Evolutionary conservation across 2,329 filamentous ascomycete genomes (phyloP), one percentile per base, ranked within the genome.

Genomic region (Aspergillus sp.): DNA sequence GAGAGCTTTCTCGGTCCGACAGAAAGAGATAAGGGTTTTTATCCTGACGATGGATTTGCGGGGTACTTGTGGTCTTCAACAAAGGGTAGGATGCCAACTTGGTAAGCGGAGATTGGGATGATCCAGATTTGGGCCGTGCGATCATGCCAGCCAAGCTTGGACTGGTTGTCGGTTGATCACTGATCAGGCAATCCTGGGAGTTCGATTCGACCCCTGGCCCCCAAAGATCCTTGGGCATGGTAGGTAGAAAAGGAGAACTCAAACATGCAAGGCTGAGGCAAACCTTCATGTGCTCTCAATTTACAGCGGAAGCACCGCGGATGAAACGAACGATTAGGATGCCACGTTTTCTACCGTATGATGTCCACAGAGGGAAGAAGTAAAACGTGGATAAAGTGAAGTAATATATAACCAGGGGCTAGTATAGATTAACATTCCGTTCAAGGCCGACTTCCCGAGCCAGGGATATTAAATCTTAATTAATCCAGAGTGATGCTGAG

Each of bases 401-500:
- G 31, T 35, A 51, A 46, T 51, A 57, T 47, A 57, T 47, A 31
- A 24, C 11, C 44, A 57, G 35, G 35, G 35, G 35, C 35, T 46
- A 23, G 35, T 41, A 58, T 55, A 55, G 23, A 58, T 55, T 58
- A 58, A 58, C 23, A 6, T 19, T n/a, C n/a, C 21, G 23, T 7
- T 21, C 21, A 14, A 46, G 24, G 31, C 19, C 19, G 40, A 40
- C 27, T 24, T 31, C 23, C 33, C 31, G 51, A 46, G 41, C 39
- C 51, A 53, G 17, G 44, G 44, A 41, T 41, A 54, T 48, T 54
- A 19, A 47, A 48, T 54, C 44, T 54, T 54, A 47, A 54, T 54
- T 39, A 21, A 54, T 54, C 41, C 33, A 33, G 11, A 47, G 41
- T 40, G 39, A n/a, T 31, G 9, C n/a, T 41, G 48, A 24, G 11